A percentile compares a stretch with the other conserved stretches of the same genome.
Conservation (phyloP, 306 rosid genomes). For the Notholithocarpus densiflorus region DNA sequence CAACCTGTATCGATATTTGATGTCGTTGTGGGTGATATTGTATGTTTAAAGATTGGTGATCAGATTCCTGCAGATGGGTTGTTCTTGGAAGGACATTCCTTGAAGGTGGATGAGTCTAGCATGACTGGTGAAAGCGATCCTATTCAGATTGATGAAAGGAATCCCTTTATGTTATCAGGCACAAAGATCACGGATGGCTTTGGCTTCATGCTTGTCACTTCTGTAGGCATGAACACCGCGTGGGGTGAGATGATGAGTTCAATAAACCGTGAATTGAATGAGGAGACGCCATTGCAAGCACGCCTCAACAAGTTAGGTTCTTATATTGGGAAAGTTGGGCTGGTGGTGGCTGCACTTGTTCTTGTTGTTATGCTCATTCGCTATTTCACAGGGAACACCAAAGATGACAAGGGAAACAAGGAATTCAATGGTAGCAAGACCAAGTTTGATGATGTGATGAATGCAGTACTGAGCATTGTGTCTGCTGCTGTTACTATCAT, state of each 20-base stretch:
- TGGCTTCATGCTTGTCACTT: constrained; percentile 26
- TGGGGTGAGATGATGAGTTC: constrained; percentile 33
- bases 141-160: constrained; percentile 1
- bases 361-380: constrained; percentile 18
- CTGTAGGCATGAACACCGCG: constrained; percentile 22
- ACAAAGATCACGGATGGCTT: constrained; percentile 26
- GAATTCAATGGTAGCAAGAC: constrained; percentile 26
- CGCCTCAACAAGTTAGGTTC: constrained; percentile 22
- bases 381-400: constrained; percentile 27
- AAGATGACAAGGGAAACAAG: neutral
- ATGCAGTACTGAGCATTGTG: constrained; percentile 13
- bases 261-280: constrained; percentile 11
- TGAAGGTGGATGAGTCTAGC: constrained; percentile 27
- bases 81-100: constrained; percentile 20
- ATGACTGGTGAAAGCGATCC: constrained; percentile 29
- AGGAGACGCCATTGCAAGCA: constrained; percentile 14
- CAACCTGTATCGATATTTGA: constrained; percentile 11
- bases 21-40: constrained; percentile 20
- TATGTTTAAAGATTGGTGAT: constrained; percentile 22
- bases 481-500: constrained; percentile 21
- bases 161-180: constrained; percentile 23
- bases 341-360: constrained; percentile 14
- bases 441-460: constrained; percentile 4
- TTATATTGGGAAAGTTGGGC: constrained; percentile 17
- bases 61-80: constrained; percentile 26